Conservation (phyloP, 345 rosid genomes). For the Populus ilicifolia region DNA sequence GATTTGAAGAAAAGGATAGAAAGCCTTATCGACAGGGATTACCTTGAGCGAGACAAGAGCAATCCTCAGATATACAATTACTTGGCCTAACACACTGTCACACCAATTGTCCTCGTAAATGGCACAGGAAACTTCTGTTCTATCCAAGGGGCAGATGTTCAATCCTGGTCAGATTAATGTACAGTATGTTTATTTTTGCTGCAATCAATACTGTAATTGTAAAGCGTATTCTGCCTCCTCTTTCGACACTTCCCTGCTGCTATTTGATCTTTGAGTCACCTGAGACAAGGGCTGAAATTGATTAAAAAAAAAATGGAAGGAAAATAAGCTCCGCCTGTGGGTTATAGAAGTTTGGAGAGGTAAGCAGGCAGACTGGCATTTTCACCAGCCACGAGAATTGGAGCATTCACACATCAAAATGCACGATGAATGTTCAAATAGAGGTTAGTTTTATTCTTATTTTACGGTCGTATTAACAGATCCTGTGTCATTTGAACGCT, state of each 20-base stretch:
- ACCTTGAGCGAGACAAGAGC: slow-evolving; percentile 97
- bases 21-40: slow-evolving; percentile 91
- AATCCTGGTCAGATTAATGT: slow-evolving; percentile 31
- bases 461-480: background rate
- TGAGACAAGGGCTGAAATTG: background rate
- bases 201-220: slow-evolving; percentile 30
- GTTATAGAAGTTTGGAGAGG: background rate
- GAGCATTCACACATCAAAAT: background rate
- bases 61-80: slow-evolving; percentile 97
- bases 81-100: slow-evolving; percentile 46
- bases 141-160: background rate
- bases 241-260: slow-evolving; percentile 5
- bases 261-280: slow-evolving; percentile 11
- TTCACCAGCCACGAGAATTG: background rate
- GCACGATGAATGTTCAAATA: background rate
- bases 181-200: slow-evolving; percentile 34
- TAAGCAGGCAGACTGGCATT: background rate
- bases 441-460: background rate
- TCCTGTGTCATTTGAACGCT: background rate
- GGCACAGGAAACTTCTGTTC: slow-evolving; percentile 17
- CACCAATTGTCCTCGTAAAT: slow-evolving; percentile 6
- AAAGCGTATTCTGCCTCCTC: slow-evolving; percentile 27
- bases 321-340: background rate
- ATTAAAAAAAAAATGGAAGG: background rate
- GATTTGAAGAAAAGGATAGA: slow-evolving; percentile 98